A percentile compares a stretch with the other conserved stretches of the same genome.
These are phyloP conservation scores for Hypoxylon trugodes DNA, from an alignment of 495 filamentous ascomycete species.

Conservation along the genomic window DNA sequence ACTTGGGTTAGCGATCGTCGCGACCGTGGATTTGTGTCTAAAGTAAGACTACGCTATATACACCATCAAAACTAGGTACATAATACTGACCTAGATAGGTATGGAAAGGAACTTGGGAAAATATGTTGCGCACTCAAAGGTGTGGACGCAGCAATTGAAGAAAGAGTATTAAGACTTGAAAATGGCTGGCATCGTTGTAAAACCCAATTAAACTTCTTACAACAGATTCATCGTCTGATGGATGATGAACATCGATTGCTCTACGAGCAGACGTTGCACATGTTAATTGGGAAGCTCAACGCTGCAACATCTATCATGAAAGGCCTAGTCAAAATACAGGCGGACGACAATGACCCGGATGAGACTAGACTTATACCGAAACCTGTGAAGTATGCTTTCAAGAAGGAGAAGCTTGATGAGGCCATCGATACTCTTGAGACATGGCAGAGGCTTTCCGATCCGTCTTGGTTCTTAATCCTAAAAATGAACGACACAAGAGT, in stretches of 20 bases:
- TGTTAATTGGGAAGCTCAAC: conserved; percentile 45
- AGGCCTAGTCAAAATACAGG: conserved; percentile 23
- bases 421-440: conserved; percentile 49
- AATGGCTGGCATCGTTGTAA: conserved; percentile 46
- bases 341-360: neutral
- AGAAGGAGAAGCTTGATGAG: conserved; percentile 41
- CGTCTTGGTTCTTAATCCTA: conserved; percentile 53
- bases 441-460: conserved; percentile 51
- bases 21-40: neutral
- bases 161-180: conserved; percentile 47
- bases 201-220: conserved; percentile 48
- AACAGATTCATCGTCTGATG: conserved; percentile 43
- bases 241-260: conserved; percentile 47
- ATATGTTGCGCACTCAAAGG: conserved; percentile 32
- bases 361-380: conserved; percentile 21
- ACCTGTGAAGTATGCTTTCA: conserved; percentile 33
- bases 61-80: neutral
- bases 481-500: conserved; percentile 37
- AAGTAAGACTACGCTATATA: neutral
- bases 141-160: conserved; percentile 40
- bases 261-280: conserved; percentile 44
- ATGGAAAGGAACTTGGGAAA: neutral
- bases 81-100: neutral
- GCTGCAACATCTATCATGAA: conserved; percentile 39
- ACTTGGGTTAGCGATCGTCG: neutral